Evolutionary conservation across 2,329 filamentous ascomycete species (phyloP).

Genomic region (Dissoconium aciculare): DNA sequence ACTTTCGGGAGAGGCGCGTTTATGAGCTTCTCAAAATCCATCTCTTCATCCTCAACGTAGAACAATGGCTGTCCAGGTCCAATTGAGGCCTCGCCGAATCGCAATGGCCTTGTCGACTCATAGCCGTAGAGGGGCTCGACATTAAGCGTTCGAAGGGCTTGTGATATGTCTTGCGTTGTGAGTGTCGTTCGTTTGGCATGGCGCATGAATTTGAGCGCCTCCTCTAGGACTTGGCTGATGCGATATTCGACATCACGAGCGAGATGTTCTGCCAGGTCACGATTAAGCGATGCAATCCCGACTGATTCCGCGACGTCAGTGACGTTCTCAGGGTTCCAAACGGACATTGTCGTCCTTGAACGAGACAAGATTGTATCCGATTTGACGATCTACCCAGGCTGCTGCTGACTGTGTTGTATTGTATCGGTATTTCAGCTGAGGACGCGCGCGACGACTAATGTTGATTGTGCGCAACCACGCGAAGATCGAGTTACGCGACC

Average conservation of each 20-base stretch:
- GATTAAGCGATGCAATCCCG: conserved; percentile 64
- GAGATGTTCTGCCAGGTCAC: conserved; percentile 75
- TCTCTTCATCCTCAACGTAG: conserved; percentile 96
- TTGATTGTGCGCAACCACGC: too few species aligned
- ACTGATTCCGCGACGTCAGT: conserved; percentile 93
- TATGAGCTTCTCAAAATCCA: conserved; percentile 97
- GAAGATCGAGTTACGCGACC: too few species aligned
- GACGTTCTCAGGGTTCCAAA: conserved; percentile 96
- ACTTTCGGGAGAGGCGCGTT: conserved; percentile 93
- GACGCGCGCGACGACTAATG: too few species aligned
- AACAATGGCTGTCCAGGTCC: conserved; percentile 89
- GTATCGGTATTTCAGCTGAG: too few species aligned
- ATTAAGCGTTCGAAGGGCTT: conserved; percentile 72
- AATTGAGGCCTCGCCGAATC: conserved; percentile 85
- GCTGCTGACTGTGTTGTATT: too few species aligned
- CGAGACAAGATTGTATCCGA: too few species aligned
- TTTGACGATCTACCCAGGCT: too few species aligned
- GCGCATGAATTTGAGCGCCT: conserved; percentile 92
- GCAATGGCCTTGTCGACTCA: conserved; percentile 74
- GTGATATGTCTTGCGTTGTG: conserved; percentile 75
- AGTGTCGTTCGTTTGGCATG: conserved; percentile 73
- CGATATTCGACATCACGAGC: conserved; percentile 93
- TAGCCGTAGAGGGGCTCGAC: conserved; percentile 95
- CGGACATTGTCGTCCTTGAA: too few species aligned
- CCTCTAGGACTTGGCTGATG: conserved; percentile 81